phyloP scores from a whole-genome alignment of 2,329 filamentous ascomycete species.

The Magnaporthiopsis incrustans region DNA sequence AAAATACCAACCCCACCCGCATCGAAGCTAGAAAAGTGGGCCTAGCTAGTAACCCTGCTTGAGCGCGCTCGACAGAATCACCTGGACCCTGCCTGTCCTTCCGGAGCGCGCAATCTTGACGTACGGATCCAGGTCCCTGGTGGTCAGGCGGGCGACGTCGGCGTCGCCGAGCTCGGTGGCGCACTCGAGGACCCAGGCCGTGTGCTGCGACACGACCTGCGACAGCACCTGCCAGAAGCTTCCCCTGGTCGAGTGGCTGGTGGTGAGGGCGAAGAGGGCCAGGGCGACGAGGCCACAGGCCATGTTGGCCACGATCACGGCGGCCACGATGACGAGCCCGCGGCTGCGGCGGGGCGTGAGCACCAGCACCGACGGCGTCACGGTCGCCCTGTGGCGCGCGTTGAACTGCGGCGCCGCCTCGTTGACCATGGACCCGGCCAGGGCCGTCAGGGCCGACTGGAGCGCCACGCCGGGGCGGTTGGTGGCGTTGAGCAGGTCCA shows the following conservation, averaged over 20 bases:
- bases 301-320: slow-evolving; percentile 12
- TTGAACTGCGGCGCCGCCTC: slow-evolving; percentile 13
- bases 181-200: slow-evolving; percentile 14
- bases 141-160: slow-evolving; percentile 6
- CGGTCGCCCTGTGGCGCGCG: slow-evolving; percentile 7
- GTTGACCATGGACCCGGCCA: slow-evolving; percentile 13
- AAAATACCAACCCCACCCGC: too few species aligned
- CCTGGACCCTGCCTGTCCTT: slow-evolving; percentile 14
- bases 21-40: too few species aligned
- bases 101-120: slow-evolving; percentile 11
- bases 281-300: slow-evolving; percentile 12
- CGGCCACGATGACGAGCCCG: slow-evolving; percentile 10
- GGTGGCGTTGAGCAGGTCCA: slow-evolving; percentile 13
- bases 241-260: slow-evolving; percentile 14
- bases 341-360: slow-evolving; percentile 11
- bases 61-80: slow-evolving; percentile 6
- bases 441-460: slow-evolving; percentile 13
- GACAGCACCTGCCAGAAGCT: slow-evolving; percentile 17
- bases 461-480: slow-evolving; percentile 14
- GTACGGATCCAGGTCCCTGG: slow-evolving; percentile 9
- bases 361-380: slow-evolving; percentile 9
- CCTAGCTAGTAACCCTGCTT: slow-evolving; percentile 1
- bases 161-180: slow-evolving; percentile 13
- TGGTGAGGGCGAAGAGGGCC: slow-evolving; percentile 12
- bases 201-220: slow-evolving; percentile 17